These are phyloP conservation scores for Globisporangium mamillatum DNA, from an alignment of 352 stramenopile species.

Conservation along the genomic window DNA sequence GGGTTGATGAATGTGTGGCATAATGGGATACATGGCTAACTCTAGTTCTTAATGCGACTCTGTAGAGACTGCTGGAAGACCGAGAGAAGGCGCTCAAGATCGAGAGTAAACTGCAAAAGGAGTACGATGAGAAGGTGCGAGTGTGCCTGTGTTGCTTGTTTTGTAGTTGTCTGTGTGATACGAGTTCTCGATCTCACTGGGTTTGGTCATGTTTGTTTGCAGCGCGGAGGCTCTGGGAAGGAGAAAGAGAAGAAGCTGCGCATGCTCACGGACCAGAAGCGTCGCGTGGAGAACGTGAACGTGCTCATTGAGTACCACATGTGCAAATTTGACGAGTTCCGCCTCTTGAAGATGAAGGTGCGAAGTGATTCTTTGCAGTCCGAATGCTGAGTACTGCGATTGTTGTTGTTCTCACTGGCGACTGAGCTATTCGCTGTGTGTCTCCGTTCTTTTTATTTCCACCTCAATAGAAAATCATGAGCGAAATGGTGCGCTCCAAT, in stretches of 20 bases:
- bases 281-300: constrained; percentile 82
- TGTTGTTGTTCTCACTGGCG: neutral
- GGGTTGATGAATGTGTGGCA: neutral
- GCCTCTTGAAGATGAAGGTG: constrained; percentile 80
- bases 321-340: constrained; percentile 69
- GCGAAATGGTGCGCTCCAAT: constrained; percentile 67
- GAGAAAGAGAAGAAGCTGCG: constrained; percentile 82
- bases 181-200: neutral
- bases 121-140: constrained; percentile 55
- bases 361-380: neutral
- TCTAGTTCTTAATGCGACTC: neutral
- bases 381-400: neutral
- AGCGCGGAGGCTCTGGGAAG: constrained; percentile 46
- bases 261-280: constrained; percentile 81
- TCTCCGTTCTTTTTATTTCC: neutral
- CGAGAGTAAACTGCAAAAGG: constrained; percentile 68
- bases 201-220: neutral
- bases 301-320: constrained; percentile 69
- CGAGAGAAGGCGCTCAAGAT: constrained; percentile 82
- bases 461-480: constrained; percentile 58
- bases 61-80: constrained; percentile 72
- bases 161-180: neutral
- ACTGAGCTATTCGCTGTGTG: neutral
- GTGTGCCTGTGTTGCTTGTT: neutral
- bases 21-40: neutral